phyloP scores from a whole-genome alignment of 768 basidiomycete species.

The Tulasnella sp. region DNA sequence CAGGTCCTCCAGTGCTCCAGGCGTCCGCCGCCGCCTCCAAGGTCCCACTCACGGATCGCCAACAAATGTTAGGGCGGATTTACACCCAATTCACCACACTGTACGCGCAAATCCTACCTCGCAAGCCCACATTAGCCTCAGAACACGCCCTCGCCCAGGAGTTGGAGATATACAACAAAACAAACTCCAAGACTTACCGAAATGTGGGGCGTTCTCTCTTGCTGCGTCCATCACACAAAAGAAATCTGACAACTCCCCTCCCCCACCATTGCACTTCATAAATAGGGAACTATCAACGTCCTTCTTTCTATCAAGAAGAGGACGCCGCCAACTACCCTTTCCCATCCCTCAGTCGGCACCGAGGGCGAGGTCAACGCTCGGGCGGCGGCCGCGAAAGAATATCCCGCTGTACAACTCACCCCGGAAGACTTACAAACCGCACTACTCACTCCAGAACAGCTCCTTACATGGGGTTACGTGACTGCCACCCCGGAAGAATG shows the following conservation, averaged over 20 bases:
- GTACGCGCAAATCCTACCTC: conserved; percentile 55
- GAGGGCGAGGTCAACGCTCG: conserved; percentile 60
- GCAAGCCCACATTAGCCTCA: conserved; percentile 59
- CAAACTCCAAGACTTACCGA: conserved; percentile 76
- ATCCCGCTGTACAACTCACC: conserved; percentile 54
- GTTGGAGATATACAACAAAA: conserved; percentile 67
- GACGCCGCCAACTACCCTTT: conserved; percentile 51
- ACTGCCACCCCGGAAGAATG: conserved; percentile 54
- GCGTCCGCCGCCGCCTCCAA: conserved; percentile 43
- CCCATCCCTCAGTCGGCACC: conserved; percentile 75
- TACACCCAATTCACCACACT: conserved; percentile 69
- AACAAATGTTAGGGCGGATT: conserved; percentile 72
- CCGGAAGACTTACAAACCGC: conserved; percentile 50
- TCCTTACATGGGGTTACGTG: conserved; percentile 69
- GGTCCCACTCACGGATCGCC: conserved; percentile 65
- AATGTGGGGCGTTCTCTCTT: conserved; percentile 50
- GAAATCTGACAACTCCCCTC: neutral
- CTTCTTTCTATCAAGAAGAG: conserved; percentile 54
- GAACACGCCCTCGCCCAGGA: conserved; percentile 83
- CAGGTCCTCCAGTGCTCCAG: conserved; percentile 31
- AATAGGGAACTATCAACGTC: conserved; percentile 51
- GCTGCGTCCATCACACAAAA: neutral
- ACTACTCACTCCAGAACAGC: conserved; percentile 54
- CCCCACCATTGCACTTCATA: neutral
- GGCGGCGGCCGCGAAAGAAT: conserved; percentile 51